Conservation (phyloP, 257 asterid genomes). For the Solanum pimpinellifolium region DNA sequence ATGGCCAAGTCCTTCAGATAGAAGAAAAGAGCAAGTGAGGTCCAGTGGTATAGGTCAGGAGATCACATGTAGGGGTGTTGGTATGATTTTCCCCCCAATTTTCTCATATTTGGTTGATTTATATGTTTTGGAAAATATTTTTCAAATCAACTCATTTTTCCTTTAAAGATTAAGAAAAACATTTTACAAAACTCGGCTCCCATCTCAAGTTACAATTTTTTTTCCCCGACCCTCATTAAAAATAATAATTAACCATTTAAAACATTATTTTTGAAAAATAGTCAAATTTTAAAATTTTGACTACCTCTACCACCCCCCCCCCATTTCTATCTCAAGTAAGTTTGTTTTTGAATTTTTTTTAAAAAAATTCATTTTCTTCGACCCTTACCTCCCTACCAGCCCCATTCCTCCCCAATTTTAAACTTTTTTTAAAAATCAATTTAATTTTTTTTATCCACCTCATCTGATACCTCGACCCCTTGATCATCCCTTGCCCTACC, state of each 20-base stretch:
- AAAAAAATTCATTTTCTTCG: neutral
- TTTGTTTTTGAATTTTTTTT: no score
- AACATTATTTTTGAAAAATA: no score
- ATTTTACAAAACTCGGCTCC: neutral
- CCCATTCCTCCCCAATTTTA: neutral
- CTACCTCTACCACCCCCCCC: neutral
- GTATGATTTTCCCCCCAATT: neutral
- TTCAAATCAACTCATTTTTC: neutral
- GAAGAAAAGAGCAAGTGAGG: neutral
- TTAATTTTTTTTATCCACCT: no score
- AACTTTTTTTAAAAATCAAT: no score
- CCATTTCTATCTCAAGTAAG: neutral
- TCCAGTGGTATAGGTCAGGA: neutral
- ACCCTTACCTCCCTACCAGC: neutral
- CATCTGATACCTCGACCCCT: no score
- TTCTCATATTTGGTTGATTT: no score
- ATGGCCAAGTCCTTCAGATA: neutral
- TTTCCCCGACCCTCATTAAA: neutral
- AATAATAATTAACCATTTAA: neutral
- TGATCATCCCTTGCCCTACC: no score
- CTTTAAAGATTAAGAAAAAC: neutral
- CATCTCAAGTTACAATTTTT: neutral
- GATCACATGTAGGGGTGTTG: neutral
- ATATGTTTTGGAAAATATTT: no score
- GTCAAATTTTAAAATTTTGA: neutral